Percentiles rank a stretch among this genome's conserved stretches.
These are phyloP conservation scores for Aethionema arabicum DNA, from an alignment of 345 rosid genomes.

Conservation along the genomic window DNA sequence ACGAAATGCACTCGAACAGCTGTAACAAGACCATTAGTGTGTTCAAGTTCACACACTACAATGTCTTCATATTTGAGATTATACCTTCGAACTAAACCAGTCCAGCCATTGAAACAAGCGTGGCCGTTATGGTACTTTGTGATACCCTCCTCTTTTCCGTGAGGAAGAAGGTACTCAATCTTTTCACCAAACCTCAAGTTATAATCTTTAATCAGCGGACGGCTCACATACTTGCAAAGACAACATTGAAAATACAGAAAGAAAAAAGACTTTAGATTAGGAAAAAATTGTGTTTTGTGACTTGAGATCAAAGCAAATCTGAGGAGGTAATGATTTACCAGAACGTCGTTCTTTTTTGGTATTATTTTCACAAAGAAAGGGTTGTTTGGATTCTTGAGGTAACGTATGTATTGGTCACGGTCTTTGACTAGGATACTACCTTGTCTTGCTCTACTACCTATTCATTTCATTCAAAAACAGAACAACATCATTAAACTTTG, in stretches of 20 bases:
- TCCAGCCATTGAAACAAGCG: slow-evolving; percentile 25
- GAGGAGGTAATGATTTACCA: slow-evolving; percentile 24
- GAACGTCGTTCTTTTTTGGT: slow-evolving; percentile 4
- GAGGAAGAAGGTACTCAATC: slow-evolving; percentile 5
- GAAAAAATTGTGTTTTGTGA: too few species aligned
- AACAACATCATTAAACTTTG: slow-evolving; percentile 13
- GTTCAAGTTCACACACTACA: slow-evolving; percentile 31
- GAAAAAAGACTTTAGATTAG: background rate
- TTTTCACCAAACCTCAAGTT: slow-evolving; percentile 23
- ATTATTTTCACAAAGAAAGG: slow-evolving; percentile 25
- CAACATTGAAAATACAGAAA: background rate
- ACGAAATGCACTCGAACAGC: slow-evolving; percentile 21
- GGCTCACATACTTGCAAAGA: slow-evolving; percentile 22
- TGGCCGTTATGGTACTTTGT: background rate
- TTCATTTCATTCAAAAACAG: slow-evolving; percentile 8
- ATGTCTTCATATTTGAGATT: slow-evolving; percentile 15
- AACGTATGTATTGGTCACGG: slow-evolving; percentile 12
- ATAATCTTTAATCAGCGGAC: background rate
- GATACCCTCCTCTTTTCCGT: background rate
- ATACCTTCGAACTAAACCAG: background rate
- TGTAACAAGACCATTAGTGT: slow-evolving; percentile 15
- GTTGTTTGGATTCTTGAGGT: slow-evolving; percentile 23
- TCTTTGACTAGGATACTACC: background rate
- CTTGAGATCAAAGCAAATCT: too few species aligned
- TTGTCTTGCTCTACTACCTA: background rate